Base-by-base conservation (phyloP, 192 early-diverging fungal genomes). In the Podila clonocystis region DNA sequence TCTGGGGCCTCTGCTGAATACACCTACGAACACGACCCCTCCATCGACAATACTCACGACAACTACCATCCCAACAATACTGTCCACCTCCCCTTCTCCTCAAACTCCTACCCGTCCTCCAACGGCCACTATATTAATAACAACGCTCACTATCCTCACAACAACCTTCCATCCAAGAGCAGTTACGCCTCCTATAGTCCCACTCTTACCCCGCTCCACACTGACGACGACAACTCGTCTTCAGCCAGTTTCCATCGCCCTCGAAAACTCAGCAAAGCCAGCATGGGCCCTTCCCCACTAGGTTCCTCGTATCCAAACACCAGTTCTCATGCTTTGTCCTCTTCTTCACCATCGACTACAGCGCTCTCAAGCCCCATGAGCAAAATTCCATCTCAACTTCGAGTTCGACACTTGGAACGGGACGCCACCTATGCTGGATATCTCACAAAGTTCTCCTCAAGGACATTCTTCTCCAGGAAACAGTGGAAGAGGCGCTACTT, bases 401-500 rank as follows among this genome's bases (percentile, higher is more conserved):
- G 71, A 3, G 77, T 80, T 33, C 65, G 67, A 34, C 70, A 80
- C n/a, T 36, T 80, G 66, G 77, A 80, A 24, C 77, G 61, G 26
- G 50, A 69, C 19, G 63, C 65, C 33, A 28, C 62, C 4, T 82
- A 72, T 74, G 72, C 68, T 33, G 79, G 84, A 33, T 72, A 77
- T 45, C 63, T 85, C 49, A 63, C 84, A 60, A 82, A 82, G 73
- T 75, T 82, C 52, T 68, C 66, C 24, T 72, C 75, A 48, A 58
- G 74, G 34, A 82, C 66, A 28, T 85, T 85, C 67, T 62, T 68
- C 63, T 84, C 74, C 5, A 74, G 73, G 31, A 85, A 82, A 59
- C 72, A 74, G 57, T 85, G 84, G 84, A 85, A 85, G 34, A 64
- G 79, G 57, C 74, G 84, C 26, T 85, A 72, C 55, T 85, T 85